Evolutionary conservation across 2,329 filamentous ascomycete genomes (phyloP), one percentile per base, ranked within the genome.

Genomic region (Apiospora rasikravindrae): DNA sequence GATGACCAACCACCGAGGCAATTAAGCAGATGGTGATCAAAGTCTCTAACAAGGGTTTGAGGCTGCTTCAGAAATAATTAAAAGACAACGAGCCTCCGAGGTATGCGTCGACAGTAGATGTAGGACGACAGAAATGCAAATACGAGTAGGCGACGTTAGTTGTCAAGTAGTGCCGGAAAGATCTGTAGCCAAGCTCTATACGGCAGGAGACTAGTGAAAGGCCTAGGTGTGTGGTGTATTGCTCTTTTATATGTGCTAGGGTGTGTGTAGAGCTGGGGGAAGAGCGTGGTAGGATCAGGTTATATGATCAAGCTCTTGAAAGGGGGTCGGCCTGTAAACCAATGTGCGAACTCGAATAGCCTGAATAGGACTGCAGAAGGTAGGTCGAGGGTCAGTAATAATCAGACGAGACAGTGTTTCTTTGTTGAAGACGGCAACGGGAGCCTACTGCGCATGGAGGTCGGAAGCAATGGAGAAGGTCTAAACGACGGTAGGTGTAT

Each of bases 171-270:
- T 68, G 67, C 24, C 26, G 67, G 67, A 68, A 26, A 22, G 33
- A 40, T 40, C 57, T 64, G 57, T 40, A 40, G 57, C 57, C 57
- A 64, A 40, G 33, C 57, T 64, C 22, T 45, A 24, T n/a, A 70
- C 24, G 40, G 37, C 10, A 61, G 40, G 13, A 47, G 33, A 67
- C 57, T 44, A 47, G 51, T 8, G 37, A 37, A 51, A 64, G 57
- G 24, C 53, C 26, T 69, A 69, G 70, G 53, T 71, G 44, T 71
- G 44, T 71, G 49, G 72, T 72, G 74, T 73, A 72, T 74, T 71
- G 73, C 68, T 73, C 71, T 71, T 73, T 77, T 79, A 79, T 79
- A 78, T 79, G 79, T 78, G 76, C 73, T 73, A 77, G 74, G 76
- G 77, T 79, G 73, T 64, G 67, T 71, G 67, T 78, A 79, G 72